Percentiles rank a stretch among this genome's conserved stretches.
Evolutionary conservation across 176 grass and related monocot genomes (phyloP).

Genomic region (Avena atlantica): DNA sequence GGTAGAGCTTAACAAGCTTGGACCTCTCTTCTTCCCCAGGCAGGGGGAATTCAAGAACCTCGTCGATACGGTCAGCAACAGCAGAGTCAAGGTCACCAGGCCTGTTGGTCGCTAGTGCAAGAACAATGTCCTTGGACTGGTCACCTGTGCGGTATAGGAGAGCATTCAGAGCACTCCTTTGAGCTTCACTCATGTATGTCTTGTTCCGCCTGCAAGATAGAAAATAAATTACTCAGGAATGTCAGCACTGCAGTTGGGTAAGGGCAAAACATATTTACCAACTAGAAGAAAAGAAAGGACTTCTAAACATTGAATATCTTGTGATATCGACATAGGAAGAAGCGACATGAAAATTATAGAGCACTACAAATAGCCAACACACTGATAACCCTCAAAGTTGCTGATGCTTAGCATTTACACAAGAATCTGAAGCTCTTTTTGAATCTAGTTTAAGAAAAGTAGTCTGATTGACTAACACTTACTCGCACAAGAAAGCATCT

Average conservation of each 20-base stretch:
- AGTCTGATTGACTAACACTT: constrained; percentile 54
- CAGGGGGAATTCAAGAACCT: constrained; percentile 93
- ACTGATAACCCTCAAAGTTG: neutral
- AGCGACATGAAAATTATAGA: neutral
- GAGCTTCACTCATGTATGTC: constrained; percentile 99
- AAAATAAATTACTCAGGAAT: constrained; percentile 34
- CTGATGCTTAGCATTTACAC: constrained; percentile 19
- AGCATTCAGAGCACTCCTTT: constrained; percentile 97
- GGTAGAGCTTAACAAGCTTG: constrained; percentile 86
- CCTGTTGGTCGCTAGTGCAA: constrained; percentile 95
- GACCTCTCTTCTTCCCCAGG: constrained; percentile 90
- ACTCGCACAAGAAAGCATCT: constrained; percentile 98
- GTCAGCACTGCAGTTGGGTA: constrained; percentile 9
- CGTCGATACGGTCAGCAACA: constrained; percentile 88
- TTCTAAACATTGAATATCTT: neutral
- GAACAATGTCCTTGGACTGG: constrained; percentile 94
- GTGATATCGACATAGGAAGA: neutral
- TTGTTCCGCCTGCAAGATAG: constrained; percentile 77
- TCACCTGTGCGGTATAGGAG: constrained; percentile 97
- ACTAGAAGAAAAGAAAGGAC: neutral
- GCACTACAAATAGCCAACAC: constrained; percentile 8
- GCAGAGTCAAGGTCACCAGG: constrained; percentile 95
- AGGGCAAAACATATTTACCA: constrained; percentile 10
- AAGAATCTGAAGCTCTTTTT: neutral
- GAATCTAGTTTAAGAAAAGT: constrained; percentile 27